Percentiles rank a stretch among this genome's conserved stretches.
Evolutionary conservation across 345 rosid species (phyloP).

Genomic region (Punica granatum): DNA sequence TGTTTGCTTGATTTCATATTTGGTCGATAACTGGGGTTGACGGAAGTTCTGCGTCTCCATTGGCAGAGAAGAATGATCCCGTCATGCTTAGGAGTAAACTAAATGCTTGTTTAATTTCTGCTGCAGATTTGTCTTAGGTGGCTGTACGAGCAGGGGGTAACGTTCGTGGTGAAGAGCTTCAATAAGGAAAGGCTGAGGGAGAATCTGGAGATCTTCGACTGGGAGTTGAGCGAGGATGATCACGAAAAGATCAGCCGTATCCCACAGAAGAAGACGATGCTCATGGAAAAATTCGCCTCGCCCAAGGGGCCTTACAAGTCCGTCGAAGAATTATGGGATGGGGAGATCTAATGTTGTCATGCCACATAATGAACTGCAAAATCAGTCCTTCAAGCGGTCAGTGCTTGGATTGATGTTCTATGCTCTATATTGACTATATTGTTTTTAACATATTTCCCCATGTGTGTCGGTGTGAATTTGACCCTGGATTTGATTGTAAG

Average conservation of each 20-base stretch:
- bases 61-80: not conserved
- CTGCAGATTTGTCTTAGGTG: constrained; percentile 16
- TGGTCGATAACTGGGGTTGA: no score
- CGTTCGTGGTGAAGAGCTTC: constrained; percentile 17
- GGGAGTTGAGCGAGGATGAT: constrained; percentile 16
- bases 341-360: constrained; percentile 5
- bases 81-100: not conserved
- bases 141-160: constrained; percentile 17
- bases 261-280: constrained; percentile 8
- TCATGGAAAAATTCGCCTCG: constrained; percentile 4
- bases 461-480: not conserved
- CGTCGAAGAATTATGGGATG: constrained; percentile 13
- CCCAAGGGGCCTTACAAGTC: constrained; percentile 10
- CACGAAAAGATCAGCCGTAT: constrained; percentile 6
- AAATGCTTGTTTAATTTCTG: not conserved
- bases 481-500: no score
- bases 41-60: not conserved
- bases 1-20: no score
- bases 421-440: not conserved
- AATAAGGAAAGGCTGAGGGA: constrained; percentile 16
- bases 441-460: no score
- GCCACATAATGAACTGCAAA: not conserved
- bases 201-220: constrained; percentile 18
- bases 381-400: no score
- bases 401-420: not conserved